A percentile compares a stretch with the other conserved stretches of the same genome.
phyloP scores from a whole-genome alignment of 2,329 filamentous ascomycete species.

The Chaetomium olivaceum region DNA sequence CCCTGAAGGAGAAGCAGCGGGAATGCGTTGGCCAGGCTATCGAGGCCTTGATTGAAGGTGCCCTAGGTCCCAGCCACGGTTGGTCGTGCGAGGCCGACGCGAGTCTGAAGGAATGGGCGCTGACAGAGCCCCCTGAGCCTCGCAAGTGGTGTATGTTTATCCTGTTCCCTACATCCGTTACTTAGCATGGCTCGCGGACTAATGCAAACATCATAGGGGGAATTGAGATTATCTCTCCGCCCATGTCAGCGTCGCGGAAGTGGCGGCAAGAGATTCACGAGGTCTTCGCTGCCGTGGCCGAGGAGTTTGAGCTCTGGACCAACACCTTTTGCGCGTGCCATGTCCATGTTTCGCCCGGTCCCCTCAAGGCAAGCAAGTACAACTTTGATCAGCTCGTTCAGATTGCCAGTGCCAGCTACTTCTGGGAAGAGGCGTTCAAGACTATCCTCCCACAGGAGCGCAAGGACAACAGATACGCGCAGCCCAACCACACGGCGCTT shows the following conservation, averaged over 20 bases:
- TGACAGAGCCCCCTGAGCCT: neutral
- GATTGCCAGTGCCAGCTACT: neutral
- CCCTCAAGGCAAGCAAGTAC: neutral
- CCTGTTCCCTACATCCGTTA: neutral
- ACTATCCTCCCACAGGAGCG: neutral
- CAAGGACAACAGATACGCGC: neutral
- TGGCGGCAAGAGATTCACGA: neutral
- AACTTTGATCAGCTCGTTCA: neutral
- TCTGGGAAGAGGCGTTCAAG: neutral
- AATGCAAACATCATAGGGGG: neutral
- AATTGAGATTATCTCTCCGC: conserved; percentile 1
- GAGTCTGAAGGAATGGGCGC: neutral
- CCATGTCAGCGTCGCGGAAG: neutral
- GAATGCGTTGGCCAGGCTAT: neutral
- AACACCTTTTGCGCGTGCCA: neutral
- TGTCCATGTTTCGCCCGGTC: neutral
- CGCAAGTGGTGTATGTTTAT: neutral
- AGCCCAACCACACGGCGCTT: neutral
- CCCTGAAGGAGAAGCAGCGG: neutral
- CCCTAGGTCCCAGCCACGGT: neutral
- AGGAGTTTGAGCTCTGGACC: neutral
- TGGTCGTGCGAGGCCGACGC: neutral
- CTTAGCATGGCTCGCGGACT: neutral
- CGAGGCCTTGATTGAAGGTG: neutral
- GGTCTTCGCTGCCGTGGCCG: neutral